These are phyloP conservation scores for Chlorella sp. DNA, from an alignment of 139 green algal species.

Conservation along the genomic window DNA sequence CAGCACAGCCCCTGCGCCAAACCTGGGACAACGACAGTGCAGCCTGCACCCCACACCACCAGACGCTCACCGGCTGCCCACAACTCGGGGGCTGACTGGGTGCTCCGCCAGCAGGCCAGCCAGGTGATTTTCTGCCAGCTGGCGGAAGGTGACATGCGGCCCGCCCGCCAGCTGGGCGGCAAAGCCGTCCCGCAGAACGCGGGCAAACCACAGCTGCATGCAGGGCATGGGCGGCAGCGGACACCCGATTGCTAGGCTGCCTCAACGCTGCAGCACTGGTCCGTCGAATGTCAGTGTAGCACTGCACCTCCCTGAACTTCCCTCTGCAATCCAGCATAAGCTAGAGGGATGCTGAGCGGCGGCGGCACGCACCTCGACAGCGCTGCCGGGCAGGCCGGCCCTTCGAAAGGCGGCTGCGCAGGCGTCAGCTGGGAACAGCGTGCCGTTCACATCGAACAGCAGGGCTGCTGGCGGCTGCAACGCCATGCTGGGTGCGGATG, in stretches of 20 bases:
- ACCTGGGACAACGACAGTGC: too few relatives aligned
- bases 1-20: too few relatives aligned
- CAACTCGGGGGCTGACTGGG: neutral
- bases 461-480: neutral
- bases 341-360: neutral
- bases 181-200: conserved; percentile 19
- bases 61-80: neutral
- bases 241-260: neutral
- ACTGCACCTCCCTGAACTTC: too few relatives aligned
- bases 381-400: neutral
- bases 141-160: neutral
- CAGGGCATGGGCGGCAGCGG: too few relatives aligned
- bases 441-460: conserved; percentile 14
- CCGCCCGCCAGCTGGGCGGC: conserved; percentile 6
- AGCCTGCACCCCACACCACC: too few relatives aligned
- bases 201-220: conserved; percentile 5
- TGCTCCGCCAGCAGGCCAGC: neutral
- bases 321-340: too few relatives aligned
- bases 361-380: neutral
- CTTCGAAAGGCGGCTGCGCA: neutral
- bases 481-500: too few relatives aligned
- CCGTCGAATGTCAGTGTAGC: too few relatives aligned
- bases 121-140: neutral
- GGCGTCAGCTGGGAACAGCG: neutral
- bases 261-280: neutral